Evolutionary conservation across 768 basidiomycete species (phyloP).

Genomic region (Cyathus striatus): DNA sequence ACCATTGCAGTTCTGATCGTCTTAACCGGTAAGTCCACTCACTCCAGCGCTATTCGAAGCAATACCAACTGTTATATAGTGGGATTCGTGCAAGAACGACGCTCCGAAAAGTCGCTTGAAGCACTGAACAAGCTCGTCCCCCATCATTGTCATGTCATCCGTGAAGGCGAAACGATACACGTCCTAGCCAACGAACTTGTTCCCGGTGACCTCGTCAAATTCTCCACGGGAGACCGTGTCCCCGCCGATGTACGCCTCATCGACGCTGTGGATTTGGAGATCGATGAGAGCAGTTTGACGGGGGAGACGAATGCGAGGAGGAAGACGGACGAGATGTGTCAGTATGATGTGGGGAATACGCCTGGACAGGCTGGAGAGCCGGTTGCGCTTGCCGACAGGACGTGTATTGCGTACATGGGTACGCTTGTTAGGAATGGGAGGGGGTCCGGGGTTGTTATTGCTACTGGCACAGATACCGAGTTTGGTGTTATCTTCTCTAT

Average conservation of each 20-base stretch:
- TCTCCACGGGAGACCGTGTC: conserved; percentile 88
- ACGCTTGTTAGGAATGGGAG: conserved; percentile 88
- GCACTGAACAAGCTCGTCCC: conserved; percentile 96
- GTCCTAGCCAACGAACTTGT: conserved; percentile 96
- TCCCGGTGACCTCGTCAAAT: conserved; percentile 87
- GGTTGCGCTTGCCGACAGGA: conserved; percentile 74
- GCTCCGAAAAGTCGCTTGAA: conserved; percentile 92
- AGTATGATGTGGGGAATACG: conserved; percentile 27
- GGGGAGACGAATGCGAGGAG: conserved; percentile 83
- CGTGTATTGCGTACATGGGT: conserved; percentile 93
- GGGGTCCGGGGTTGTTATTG: conserved; percentile 85
- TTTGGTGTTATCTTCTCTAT: conserved; percentile 96
- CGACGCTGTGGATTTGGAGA: conserved; percentile 80
- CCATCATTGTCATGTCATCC: conserved; percentile 90
- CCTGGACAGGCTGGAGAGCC: conserved; percentile 26
- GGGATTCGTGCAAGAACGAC: conserved; percentile 92
- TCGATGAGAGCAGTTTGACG: conserved; percentile 93
- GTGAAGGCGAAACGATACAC: conserved; percentile 63
- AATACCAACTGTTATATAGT: conserved; percentile 37
- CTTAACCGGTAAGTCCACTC: conserved; percentile 65
- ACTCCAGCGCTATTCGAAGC: neutral
- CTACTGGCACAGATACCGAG: conserved; percentile 81
- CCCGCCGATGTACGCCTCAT: conserved; percentile 89
- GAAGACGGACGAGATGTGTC: conserved; percentile 60
- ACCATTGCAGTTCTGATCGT: conserved; percentile 90